phyloP scores from a whole-genome alignment of 179 eudicot species.

The Beta lomatogona region DNA sequence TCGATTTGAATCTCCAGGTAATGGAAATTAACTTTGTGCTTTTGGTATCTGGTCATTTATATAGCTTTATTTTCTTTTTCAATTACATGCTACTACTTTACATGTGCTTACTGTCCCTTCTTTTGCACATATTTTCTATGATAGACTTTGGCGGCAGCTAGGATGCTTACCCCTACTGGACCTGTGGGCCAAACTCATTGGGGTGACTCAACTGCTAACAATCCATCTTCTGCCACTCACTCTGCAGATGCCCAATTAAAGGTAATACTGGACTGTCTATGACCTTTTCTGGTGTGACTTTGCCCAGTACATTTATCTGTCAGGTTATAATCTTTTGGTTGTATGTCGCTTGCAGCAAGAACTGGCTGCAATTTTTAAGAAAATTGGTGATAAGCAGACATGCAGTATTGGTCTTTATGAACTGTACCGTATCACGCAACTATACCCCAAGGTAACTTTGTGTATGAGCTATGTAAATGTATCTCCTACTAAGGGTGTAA shows the following conservation, averaged over 20 bases:
- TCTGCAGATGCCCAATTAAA: conserved; percentile 90
- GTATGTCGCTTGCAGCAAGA: conserved; percentile 73
- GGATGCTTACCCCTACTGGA: conserved; percentile 95
- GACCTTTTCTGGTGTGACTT: not conserved
- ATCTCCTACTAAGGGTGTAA: not conserved
- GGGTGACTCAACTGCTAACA: conserved; percentile 87
- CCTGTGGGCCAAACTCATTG: conserved; percentile 89
- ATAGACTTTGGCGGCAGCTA: conserved; percentile 96
- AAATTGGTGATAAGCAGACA: conserved; percentile 97
- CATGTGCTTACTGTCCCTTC: not conserved
- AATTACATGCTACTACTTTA: not conserved
- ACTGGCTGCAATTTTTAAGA: conserved; percentile 94
- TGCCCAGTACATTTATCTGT: not conserved
- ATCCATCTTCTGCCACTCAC: conserved; percentile 69
- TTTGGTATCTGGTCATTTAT: not conserved
- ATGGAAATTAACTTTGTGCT: not conserved
- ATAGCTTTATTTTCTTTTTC: not conserved
- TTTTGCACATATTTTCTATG: not conserved
- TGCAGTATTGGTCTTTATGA: conserved; percentile 96
- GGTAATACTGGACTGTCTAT: conserved; percentile 39
- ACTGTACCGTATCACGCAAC: conserved; percentile 83
- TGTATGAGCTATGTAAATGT: not conserved
- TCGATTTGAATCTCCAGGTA: conserved; percentile 99
- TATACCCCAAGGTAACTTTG: conserved; percentile 79
- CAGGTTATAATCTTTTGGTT: conserved; percentile 7